Evolutionary conservation across 495 filamentous ascomycete genomes (phyloP).

Genomic region (Glonium stellatum): DNA sequence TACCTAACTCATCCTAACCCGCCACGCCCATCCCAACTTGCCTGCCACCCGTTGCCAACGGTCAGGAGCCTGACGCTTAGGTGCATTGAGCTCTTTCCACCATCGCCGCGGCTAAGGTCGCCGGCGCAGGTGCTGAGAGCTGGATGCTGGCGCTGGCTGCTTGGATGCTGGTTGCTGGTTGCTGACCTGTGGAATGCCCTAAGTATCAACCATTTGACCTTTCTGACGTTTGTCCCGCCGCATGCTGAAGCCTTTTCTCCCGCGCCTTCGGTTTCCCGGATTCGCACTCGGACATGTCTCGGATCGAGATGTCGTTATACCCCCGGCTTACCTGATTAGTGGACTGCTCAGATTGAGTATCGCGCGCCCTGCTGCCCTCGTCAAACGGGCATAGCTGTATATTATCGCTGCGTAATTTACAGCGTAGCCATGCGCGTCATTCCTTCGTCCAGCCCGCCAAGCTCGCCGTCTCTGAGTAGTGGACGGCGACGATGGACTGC

Average conservation of each 20-base stretch:
- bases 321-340: not conserved
- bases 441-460: not conserved
- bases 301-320: conserved; percentile 1
- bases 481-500: too few species aligned
- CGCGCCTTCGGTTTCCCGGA: conserved; percentile 16
- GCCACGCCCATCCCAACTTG: not conserved
- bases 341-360: not conserved
- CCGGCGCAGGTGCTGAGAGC: too few species aligned
- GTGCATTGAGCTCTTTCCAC: too few species aligned
- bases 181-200: too few species aligned
- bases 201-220: too few species aligned
- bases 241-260: not conserved
- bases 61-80: not conserved
- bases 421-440: not conserved
- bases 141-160: too few species aligned
- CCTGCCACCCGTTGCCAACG: not conserved
- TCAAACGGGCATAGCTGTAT: not conserved
- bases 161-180: too few species aligned
- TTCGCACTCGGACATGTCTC: conserved; percentile 15
- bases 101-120: too few species aligned
- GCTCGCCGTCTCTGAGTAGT: not conserved
- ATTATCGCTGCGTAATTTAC: not conserved
- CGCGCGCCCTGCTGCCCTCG: not conserved
- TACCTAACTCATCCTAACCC: not conserved
- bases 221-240: not conserved